Conservation (phyloP, 2,329 filamentous ascomycete species). For the Fusarium nurragi region DNA sequence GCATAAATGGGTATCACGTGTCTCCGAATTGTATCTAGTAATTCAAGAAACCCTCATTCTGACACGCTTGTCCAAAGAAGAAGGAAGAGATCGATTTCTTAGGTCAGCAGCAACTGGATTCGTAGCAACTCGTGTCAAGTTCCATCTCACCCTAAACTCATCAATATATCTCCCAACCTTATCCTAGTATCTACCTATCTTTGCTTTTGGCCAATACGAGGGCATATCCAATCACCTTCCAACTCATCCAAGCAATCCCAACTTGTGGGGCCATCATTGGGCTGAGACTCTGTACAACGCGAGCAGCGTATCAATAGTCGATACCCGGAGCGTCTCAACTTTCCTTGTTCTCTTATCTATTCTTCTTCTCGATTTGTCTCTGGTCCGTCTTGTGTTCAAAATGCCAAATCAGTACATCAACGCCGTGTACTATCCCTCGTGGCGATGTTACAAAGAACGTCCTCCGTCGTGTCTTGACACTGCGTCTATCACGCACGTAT, state of each 20-base stretch:
- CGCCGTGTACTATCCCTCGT: slow-evolving; percentile 71
- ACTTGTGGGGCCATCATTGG: neutral
- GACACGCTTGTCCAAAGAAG: neutral
- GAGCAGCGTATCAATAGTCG: slow-evolving; percentile 17
- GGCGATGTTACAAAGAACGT: slow-evolving; percentile 68
- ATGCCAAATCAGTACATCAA: slow-evolving; percentile 45
- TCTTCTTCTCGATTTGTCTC: neutral
- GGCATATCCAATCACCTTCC: neutral
- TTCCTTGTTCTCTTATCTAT: neutral
- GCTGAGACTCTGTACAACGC: slow-evolving; percentile 13
- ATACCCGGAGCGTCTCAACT: neutral
- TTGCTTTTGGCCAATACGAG: neutral
- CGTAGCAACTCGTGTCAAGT: neutral
- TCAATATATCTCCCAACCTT: neutral
- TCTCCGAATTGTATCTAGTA: neutral
- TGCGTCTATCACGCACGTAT: slow-evolving; percentile 68
- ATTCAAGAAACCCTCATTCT: neutral
- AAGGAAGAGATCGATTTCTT: neutral
- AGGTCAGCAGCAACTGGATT: slow-evolving; percentile 21
- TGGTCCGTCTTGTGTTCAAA: neutral
- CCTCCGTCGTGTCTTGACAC: slow-evolving; percentile 67
- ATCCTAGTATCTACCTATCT: neutral
- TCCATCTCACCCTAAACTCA: neutral
- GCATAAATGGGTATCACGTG: neutral
- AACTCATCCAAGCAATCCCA: neutral